Percentiles rank a stretch among this genome's conserved stretches.
Conservation (phyloP, 495 filamentous ascomycete species). For the Xylaria acuta region DNA sequence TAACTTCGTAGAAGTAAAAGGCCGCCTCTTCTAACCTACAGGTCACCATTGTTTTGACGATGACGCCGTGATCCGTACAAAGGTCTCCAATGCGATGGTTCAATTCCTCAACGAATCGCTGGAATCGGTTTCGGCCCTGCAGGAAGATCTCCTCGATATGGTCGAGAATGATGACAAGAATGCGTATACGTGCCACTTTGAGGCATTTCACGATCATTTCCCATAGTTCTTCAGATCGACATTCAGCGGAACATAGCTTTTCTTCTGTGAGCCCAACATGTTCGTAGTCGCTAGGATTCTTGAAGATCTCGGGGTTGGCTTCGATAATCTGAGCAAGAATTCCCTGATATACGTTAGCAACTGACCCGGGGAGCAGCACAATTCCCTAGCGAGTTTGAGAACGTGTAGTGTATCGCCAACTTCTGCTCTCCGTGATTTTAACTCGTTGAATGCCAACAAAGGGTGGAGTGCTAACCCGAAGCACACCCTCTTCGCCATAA, state of each 20-base stretch:
- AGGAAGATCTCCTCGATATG: neutral
- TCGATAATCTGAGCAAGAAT: conserved; percentile 3
- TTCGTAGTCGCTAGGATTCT: neutral
- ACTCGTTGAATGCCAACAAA: neutral
- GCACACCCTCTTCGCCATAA: neutral
- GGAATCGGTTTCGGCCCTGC: neutral
- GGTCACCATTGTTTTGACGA: neutral
- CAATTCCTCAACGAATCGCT: neutral
- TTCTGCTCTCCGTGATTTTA: neutral
- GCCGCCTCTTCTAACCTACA: neutral
- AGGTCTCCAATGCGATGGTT: neutral
- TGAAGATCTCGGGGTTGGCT: neutral
- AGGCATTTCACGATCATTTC: neutral
- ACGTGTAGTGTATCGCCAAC: neutral
- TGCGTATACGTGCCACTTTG: neutral
- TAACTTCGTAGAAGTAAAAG: neutral
- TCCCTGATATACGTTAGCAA: neutral
- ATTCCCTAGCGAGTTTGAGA: neutral
- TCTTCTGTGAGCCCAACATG: neutral
- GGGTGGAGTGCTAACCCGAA: neutral
- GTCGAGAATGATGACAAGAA: neutral
- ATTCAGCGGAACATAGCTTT: neutral
- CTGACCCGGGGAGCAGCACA: neutral
- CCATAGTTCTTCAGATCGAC: neutral
- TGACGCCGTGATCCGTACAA: neutral